Conservation (phyloP, 148 eudicot species). For the Chenopodium suecicum region DNA sequence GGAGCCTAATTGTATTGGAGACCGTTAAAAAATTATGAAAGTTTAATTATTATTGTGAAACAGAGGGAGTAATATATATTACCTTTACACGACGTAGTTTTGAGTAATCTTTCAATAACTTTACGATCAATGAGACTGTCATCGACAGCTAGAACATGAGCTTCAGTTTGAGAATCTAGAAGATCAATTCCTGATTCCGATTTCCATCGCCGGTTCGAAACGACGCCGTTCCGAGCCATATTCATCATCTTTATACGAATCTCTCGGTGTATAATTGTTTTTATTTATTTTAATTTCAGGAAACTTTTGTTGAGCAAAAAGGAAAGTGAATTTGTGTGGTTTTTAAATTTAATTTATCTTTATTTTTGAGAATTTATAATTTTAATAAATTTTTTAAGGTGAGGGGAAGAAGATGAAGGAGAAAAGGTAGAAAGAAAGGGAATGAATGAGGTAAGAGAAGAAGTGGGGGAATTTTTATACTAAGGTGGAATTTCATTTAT, state of each 20-base stretch:
- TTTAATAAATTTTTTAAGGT: background rate
- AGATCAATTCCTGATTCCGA: conserved; percentile 30
- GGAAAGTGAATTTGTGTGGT: background rate
- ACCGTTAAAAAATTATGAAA: no score
- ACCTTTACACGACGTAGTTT: conserved; percentile 47
- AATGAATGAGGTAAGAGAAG: background rate
- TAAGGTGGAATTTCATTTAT: conserved; percentile 4
- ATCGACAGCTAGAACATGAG: conserved; percentile 46
- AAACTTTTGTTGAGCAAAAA: no score
- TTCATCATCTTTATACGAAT: conserved; percentile 4
- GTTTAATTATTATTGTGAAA: no score
- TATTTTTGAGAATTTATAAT: no score
- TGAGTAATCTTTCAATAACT: conserved; percentile 39
- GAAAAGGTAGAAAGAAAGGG: background rate
- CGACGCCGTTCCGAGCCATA: conserved; percentile 32
- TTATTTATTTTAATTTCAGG: no score
- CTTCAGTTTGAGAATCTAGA: conserved; percentile 22
- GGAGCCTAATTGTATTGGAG: no score
- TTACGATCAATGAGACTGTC: conserved; percentile 41
- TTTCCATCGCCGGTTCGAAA: conserved; percentile 33
- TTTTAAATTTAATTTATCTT: no score
- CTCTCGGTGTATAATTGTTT: background rate
- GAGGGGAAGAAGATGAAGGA: background rate
- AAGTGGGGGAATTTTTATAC: conserved; percentile 18
- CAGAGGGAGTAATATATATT: background rate